Evolutionary conservation across 202 grass and related monocot species (phyloP).

Genomic region (Digitaria exilis): DNA sequence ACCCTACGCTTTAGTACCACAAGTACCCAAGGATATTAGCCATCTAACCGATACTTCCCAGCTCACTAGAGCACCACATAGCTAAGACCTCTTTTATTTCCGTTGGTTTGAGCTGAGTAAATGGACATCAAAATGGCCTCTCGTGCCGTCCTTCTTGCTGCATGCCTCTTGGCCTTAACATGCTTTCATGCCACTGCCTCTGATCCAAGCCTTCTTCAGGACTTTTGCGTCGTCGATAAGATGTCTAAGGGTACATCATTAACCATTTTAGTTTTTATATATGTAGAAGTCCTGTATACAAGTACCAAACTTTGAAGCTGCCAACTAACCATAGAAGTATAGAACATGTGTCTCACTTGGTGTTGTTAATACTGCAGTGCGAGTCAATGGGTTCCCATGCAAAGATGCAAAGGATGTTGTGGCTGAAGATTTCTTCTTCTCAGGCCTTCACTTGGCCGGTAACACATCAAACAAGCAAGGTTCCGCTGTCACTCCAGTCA

Average conservation of each 20-base stretch:
- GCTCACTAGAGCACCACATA: too few species aligned
- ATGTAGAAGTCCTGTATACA: not conserved
- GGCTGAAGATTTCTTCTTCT: not conserved
- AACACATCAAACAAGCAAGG: constrained; percentile 7
- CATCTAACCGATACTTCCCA: not conserved
- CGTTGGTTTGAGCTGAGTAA: too few species aligned
- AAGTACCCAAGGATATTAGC: not conserved
- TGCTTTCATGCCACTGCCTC: constrained; percentile 11
- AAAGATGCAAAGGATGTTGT: not conserved
- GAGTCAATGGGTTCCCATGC: not conserved
- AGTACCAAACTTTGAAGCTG: not conserved
- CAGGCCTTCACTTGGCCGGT: not conserved
- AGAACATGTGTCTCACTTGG: not conserved
- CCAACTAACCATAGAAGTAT: not conserved
- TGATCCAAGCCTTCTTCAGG: constrained; percentile 43
- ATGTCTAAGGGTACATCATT: not conserved
- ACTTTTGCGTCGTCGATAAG: constrained; percentile 36
- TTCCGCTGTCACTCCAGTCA: not conserved
- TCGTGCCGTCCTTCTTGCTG: not conserved
- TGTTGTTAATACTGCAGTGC: not conserved
- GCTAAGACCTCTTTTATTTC: too few species aligned
- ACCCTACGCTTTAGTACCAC: not conserved
- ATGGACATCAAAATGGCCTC: too few species aligned
- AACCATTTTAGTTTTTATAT: not conserved
- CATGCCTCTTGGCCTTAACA: constrained; percentile 14